Base-by-base conservation (phyloP, 148 eudicot genomes). In the Pharnaceum exiguum region DNA sequence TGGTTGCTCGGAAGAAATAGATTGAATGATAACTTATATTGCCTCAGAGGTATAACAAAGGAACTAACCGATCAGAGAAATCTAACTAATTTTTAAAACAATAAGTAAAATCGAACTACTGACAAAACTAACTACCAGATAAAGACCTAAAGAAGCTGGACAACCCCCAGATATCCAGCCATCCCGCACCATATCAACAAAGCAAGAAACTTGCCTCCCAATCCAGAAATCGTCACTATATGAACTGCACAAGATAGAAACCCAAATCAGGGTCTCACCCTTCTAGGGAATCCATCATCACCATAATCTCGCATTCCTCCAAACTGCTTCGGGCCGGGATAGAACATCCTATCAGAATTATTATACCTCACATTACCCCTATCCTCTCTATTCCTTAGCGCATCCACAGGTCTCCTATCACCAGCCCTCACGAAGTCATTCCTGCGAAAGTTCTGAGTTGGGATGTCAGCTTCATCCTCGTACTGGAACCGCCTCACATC, bases 401-500 rank as follows among this genome's bases (percentile, higher is more conserved):
- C 27, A 26, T 64, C 73, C 56, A 22, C 51, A 15, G 62, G 47
- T 43, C 77, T 74, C 62, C 68, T 70, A 16, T 62, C 76, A 64
- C 64, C 27, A 52, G 36, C 67, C 31, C 67, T 62, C 8, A 5
- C 21, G 33, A 27, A 62, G 46, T 62, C 67, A 19, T 38, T 51
- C 31, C 57, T 30, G 54, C 65, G 68, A 52, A 68, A 71, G 43
- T 57, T 54, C 5, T 46, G 74, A 33, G 42, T 46, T 58, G 51
- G 60, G 48, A 33, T 48, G 32, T 59, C 46, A 47, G 71, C 72
- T 51, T 71, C 70, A 8, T 46, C 72, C 43, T 79, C 77, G 11
- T 68, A 74, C 46, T 67, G 62, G 47, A 75, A 83, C 39, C 81
- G 66, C 63, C 81, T 75, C 7, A 47, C 52, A 28, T 18, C 62